Conservation (phyloP, 345 rosid species). For the Hibiscus tridactylites region DNA sequence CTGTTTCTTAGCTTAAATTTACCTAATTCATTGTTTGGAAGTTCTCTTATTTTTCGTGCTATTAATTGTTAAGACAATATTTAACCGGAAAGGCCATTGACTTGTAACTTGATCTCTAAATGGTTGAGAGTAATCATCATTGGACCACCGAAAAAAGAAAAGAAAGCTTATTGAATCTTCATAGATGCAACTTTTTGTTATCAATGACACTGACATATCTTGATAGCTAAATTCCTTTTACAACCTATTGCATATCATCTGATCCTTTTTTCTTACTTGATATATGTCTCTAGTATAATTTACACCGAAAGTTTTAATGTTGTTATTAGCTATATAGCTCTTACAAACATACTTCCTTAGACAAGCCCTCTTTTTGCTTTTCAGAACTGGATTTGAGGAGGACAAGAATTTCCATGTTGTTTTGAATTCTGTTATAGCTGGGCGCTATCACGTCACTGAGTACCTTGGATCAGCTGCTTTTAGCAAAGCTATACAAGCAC, state of each 20-base stretch:
- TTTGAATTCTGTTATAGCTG: conserved; percentile 87
- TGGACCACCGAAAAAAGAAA: background rate
- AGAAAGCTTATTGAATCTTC: background rate
- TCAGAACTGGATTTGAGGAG: conserved; percentile 99
- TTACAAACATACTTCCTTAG: conserved; percentile 6
- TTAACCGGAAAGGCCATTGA: background rate
- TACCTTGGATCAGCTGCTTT: conserved; percentile 99
- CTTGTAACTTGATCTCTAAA: background rate
- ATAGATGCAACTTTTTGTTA: background rate
- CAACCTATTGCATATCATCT: background rate
- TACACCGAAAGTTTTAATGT: background rate
- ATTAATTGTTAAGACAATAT: background rate
- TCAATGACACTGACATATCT: background rate
- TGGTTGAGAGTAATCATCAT: background rate
- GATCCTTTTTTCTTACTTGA: background rate
- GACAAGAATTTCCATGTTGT: conserved; percentile 98
- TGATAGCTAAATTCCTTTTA: background rate
- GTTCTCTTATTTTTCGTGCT: background rate
- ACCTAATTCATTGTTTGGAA: background rate
- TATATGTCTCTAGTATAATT: background rate
- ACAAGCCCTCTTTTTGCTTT: conserved; percentile 15
- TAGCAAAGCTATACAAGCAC: conserved; percentile 99
- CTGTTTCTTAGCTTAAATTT: background rate
- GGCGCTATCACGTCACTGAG: conserved; percentile 97
- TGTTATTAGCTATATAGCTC: background rate